phyloP scores from a whole-genome alignment of 2,329 filamentous ascomycete species.

The Arthrobotrys megalospora region DNA sequence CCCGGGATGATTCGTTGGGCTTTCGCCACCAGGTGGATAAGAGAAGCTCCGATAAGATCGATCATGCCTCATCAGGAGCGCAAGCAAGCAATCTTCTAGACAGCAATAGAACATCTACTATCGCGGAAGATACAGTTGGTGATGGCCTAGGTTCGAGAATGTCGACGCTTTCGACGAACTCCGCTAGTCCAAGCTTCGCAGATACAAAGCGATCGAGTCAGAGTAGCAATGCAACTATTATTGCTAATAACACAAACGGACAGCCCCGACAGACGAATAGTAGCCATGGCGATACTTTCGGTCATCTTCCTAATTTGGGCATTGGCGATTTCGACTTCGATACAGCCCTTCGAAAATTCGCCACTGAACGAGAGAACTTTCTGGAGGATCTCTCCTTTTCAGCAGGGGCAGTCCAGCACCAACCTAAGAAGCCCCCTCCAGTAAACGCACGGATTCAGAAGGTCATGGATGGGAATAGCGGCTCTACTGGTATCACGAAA shows the following conservation, averaged over 20 bases:
- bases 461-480: slow-evolving; percentile 81
- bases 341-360: slow-evolving; percentile 91
- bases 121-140: slow-evolving; percentile 6
- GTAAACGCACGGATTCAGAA: slow-evolving; percentile 85
- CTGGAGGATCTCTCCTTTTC: slow-evolving; percentile 91
- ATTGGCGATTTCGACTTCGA: slow-evolving; percentile 90
- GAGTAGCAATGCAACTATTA: slow-evolving; percentile 56
- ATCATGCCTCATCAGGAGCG: slow-evolving; percentile 15
- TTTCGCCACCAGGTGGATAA: slow-evolving; percentile 42
- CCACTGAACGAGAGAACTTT: slow-evolving; percentile 93
- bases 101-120: slow-evolving; percentile 38
- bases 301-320: slow-evolving; percentile 65
- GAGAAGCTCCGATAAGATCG: slow-evolving; percentile 50
- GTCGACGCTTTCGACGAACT: slow-evolving; percentile 56
- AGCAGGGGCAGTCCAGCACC: slow-evolving; percentile 80
- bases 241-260: slow-evolving; percentile 39
- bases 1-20: slow-evolving; percentile 52
- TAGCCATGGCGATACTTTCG: slow-evolving; percentile 64
- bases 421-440: slow-evolving; percentile 72
- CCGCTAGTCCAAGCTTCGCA: slow-evolving; percentile 52
- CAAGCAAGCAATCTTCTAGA: slow-evolving; percentile 21
- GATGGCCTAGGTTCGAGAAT: slow-evolving; percentile 47
- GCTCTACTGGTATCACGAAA: slow-evolving; percentile 66
- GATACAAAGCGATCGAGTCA: slow-evolving; percentile 59
- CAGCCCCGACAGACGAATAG: slow-evolving; percentile 27